Base-by-base conservation (phyloP, 805 yeast species). In the Saccharomycopsis schoenii region DNA sequence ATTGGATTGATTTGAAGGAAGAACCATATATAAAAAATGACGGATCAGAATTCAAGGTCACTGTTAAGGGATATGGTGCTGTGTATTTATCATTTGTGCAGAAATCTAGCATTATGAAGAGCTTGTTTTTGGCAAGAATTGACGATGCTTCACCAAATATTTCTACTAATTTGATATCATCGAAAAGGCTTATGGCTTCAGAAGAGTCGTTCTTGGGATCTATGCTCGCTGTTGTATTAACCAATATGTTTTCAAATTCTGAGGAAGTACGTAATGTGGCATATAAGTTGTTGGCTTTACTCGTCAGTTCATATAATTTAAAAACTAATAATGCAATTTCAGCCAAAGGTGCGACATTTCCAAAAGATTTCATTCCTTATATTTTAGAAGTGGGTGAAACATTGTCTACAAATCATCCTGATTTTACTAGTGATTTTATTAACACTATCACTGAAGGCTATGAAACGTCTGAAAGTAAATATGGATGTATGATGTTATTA, bases 291-390 rank as follows among this genome's bases (percentile, higher is more conserved):
- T 25, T 63, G 9, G 62, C 56, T 21, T 24, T 47, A 24, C 36
- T 83, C 52, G 72, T 78, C 1, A 68, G 75, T 6, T 76, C 77
- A 47, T 80, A 77, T 67, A 75, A 76, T n/a, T 70, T 82, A 52
- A 74, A 76, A 36, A 73, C 77, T 61, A 81, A 80, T 4, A 74
- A 78, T 50, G 71, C 74, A 3, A 71, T 77, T 39, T 77, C 79
- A 56, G 80, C 84, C 2, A 73, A 74, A 12, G 80, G 77, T 34
- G 74, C 83, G 55, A 76, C 81, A 0, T 82, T 83, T 65, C 88
- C 89, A 0, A 75, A 77, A 51, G 82, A 83, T 63, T 76, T 80
- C 57, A 73, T 80, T 2, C 79, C 79, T 25, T 83, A 80, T 71
- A 78, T 84, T 15, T 77, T 77, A 2, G 68, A 79, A 0, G 72